Percentiles rank a stretch among this genome's conserved stretches.
Evolutionary conservation across 2,329 filamentous ascomycete species (phyloP).

Genomic region (Paecilomyces formosus): DNA sequence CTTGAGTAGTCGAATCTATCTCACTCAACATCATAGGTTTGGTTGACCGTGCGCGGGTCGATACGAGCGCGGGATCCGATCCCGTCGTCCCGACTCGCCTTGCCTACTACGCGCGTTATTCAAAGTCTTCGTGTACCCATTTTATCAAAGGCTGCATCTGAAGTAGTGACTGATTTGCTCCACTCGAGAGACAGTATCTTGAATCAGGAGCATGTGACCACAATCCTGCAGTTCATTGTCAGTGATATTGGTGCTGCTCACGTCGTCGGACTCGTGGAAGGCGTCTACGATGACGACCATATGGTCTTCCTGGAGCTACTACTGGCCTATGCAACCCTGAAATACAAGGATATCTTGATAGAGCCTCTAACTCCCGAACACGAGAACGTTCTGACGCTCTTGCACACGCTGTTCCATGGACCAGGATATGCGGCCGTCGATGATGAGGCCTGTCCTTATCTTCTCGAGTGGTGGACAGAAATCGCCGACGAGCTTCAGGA

Average conservation of each 20-base stretch:
- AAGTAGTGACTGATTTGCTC: conserved; percentile 27
- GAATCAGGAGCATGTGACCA: conserved; percentile 16
- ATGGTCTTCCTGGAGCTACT: conserved; percentile 35
- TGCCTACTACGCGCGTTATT: conserved; percentile 16
- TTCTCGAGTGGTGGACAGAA: conserved; percentile 37
- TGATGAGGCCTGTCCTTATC: conserved; percentile 27
- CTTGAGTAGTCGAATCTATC: neutral
- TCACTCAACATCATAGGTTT: conserved; percentile 17
- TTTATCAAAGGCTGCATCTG: conserved; percentile 23
- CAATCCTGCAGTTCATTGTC: conserved; percentile 25
- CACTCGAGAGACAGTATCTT: conserved; percentile 20
- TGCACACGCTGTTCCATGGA: conserved; percentile 32
- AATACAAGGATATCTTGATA: conserved; percentile 23
- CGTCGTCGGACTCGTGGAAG: conserved; percentile 23
- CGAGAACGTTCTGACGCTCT: conserved; percentile 24
- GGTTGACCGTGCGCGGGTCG: conserved; percentile 24
- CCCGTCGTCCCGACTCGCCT: conserved; percentile 11
- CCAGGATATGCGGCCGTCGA: conserved; percentile 35
- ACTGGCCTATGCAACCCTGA: conserved; percentile 26
- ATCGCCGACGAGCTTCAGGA: conserved; percentile 32
- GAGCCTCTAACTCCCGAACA: conserved; percentile 23
- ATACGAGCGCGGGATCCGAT: conserved; percentile 14
- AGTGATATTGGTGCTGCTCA: conserved; percentile 25
- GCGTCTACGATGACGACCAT: conserved; percentile 29
- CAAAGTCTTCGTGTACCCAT: conserved; percentile 16